These are phyloP conservation scores for Mrakia gelida DNA, from an alignment of 768 basidiomycete species.

Conservation along the genomic window DNA sequence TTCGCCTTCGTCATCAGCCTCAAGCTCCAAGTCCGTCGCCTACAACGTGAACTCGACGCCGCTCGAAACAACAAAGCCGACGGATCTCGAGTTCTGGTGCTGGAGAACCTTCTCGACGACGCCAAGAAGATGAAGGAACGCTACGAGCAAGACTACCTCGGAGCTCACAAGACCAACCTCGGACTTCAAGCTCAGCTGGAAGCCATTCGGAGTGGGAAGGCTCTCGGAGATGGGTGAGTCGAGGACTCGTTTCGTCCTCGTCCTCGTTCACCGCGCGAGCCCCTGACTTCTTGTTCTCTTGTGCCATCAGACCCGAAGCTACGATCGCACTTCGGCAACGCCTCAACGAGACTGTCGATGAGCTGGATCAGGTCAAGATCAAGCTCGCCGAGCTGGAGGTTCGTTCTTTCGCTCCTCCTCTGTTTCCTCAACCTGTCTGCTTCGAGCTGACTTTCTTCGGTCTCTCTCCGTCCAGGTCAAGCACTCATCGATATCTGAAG, in stretches of 20 bases:
- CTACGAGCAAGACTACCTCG: conserved; percentile 82
- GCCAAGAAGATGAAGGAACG: conserved; percentile 83
- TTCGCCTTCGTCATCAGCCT: conserved; percentile 46
- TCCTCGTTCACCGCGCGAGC: background rate
- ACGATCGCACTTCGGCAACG: conserved; percentile 82
- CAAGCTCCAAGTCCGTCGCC: conserved; percentile 75
- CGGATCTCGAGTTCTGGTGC: conserved; percentile 68
- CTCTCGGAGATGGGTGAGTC: conserved; percentile 71
- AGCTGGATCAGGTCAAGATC: conserved; percentile 66
- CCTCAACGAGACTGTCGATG: conserved; percentile 78
- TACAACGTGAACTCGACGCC: conserved; percentile 74
- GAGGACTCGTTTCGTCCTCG: background rate
- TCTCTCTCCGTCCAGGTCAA: conserved; percentile 52
- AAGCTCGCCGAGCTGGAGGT: conserved; percentile 68
- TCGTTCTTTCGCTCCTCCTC: conserved; percentile 5
- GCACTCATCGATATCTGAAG: conserved; percentile 47
- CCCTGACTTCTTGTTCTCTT: background rate
- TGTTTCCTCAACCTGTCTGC: background rate
- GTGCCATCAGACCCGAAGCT: conserved; percentile 63
- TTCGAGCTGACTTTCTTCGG: conserved; percentile 30
- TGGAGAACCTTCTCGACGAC: conserved; percentile 87
- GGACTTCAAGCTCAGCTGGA: conserved; percentile 75
- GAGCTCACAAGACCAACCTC: conserved; percentile 75
- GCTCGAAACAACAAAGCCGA: conserved; percentile 65
- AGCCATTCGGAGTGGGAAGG: conserved; percentile 82